phyloP scores from a whole-genome alignment of 2,329 filamentous ascomycete genomes.

The Phialophora verrucosa region DNA sequence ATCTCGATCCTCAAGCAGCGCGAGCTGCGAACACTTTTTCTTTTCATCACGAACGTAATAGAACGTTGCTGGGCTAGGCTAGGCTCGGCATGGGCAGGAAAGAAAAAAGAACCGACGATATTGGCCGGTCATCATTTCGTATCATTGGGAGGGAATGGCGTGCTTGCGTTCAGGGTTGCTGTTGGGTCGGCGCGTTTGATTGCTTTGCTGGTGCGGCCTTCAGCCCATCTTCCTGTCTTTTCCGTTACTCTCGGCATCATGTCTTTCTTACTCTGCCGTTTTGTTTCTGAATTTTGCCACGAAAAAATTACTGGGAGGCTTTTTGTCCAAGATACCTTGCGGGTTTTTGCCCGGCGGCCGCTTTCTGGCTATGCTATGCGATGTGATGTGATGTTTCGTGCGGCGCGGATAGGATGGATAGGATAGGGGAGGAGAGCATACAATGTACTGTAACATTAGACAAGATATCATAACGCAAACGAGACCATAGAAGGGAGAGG shows the following conservation, averaged over 20 bases:
- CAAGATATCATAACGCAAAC: neutral
- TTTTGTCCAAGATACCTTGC: slow-evolving; percentile 40
- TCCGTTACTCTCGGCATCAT: neutral
- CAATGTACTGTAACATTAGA: too few relatives aligned
- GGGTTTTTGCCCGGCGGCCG: slow-evolving; percentile 37
- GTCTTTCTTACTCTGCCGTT: slow-evolving; percentile 8
- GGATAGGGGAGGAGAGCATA: neutral
- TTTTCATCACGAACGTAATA: slow-evolving; percentile 17
- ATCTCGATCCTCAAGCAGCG: slow-evolving; percentile 22
- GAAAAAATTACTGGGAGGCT: slow-evolving; percentile 25
- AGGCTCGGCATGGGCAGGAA: slow-evolving; percentile 1
- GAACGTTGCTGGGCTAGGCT: neutral
- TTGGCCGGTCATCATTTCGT: slow-evolving; percentile 1
- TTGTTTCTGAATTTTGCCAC: slow-evolving; percentile 2
- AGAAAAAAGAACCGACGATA: neutral
- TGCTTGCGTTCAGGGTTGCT: neutral
- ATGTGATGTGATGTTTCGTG: neutral
- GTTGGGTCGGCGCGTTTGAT: slow-evolving; percentile 18
- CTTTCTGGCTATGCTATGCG: neutral
- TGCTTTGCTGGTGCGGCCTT: neutral
- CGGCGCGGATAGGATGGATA: neutral
- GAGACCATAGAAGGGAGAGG: neutral
- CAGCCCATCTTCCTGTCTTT: neutral
- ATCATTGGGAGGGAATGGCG: slow-evolving; percentile 9
- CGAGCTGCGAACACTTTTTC: slow-evolving; percentile 25